A percentile compares a stretch with the other conserved stretches of the same genome.
These are phyloP conservation scores for Ambrosia hybrid DNA, from an alignment of 140 eudicot genomes.

Conservation along the genomic window DNA sequence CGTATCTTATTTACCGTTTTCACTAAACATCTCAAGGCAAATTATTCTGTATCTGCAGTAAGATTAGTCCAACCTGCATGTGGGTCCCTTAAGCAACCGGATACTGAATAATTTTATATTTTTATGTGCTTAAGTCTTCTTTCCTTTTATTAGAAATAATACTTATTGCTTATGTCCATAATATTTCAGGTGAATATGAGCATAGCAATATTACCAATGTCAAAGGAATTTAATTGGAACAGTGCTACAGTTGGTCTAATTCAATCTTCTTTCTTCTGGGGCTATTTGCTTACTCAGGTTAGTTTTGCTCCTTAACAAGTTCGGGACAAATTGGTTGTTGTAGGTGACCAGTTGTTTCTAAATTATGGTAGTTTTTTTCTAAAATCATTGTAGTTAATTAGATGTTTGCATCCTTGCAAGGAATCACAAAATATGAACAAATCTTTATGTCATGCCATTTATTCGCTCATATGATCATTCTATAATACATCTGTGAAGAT, in stretches of 20 bases:
- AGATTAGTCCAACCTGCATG: neutral
- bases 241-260: slow-evolving; percentile 93
- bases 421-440: neutral
- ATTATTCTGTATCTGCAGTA: too few relatives aligned
- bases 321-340: neutral
- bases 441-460: slow-evolving; percentile 3
- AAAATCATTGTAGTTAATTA: neutral
- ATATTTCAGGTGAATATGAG: too few relatives aligned
- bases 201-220: slow-evolving; percentile 68
- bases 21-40: too few relatives aligned
- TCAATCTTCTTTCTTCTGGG: slow-evolving; percentile 98
- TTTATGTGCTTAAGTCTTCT: slow-evolving; percentile 3
- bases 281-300: slow-evolving; percentile 96
- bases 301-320: slow-evolving; percentile 18
- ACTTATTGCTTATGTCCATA: too few relatives aligned
- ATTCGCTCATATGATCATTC: slow-evolving; percentile 1
- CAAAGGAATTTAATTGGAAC: slow-evolving; percentile 89
- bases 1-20: neutral
- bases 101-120: neutral
- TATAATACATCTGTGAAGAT: too few relatives aligned
- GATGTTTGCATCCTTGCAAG: slow-evolving; percentile 17
- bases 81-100: neutral
- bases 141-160: too few relatives aligned
- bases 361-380: slow-evolving; percentile 1
- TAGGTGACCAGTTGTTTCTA: neutral